A percentile compares a stretch with the other conserved stretches of the same genome.
These are phyloP conservation scores for Conringia planisiliqua DNA, from an alignment of 345 rosid species.

Conservation along the genomic window DNA sequence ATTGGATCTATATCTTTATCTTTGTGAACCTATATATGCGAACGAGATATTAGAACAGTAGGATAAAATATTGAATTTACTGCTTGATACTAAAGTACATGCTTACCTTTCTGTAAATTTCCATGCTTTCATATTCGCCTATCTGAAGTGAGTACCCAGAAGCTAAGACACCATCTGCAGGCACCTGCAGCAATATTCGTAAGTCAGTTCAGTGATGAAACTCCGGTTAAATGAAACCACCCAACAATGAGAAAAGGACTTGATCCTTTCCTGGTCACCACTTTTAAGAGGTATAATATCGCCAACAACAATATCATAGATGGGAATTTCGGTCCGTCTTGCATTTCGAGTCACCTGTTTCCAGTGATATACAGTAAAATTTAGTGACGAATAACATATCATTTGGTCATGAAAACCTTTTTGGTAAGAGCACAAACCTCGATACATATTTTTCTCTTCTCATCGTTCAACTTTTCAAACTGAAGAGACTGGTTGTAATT, in stretches of 20 bases:
- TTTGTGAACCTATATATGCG: neutral
- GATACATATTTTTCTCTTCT: neutral
- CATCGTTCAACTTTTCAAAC: neutral
- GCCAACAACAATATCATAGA: neutral
- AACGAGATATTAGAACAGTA: neutral
- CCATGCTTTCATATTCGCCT: neutral
- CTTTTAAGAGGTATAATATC: neutral
- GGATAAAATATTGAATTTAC: neutral
- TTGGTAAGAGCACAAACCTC: neutral
- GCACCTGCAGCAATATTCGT: neutral
- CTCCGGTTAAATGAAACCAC: neutral
- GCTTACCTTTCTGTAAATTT: neutral
- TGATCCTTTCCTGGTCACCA: neutral
- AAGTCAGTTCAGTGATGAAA: neutral
- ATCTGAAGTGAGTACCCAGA: neutral
- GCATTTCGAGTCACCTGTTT: neutral
- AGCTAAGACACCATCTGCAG: slow-evolving; percentile 1
- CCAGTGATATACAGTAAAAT: neutral
- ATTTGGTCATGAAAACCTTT: neutral
- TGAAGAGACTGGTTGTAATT: neutral
- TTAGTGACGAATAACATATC: neutral
- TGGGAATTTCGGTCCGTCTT: neutral
- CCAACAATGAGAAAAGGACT: neutral
- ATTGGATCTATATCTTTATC: neutral
- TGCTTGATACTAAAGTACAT: neutral